phyloP scores from a whole-genome alignment of 331 rosid genomes.

The Spiraea crenata region DNA sequence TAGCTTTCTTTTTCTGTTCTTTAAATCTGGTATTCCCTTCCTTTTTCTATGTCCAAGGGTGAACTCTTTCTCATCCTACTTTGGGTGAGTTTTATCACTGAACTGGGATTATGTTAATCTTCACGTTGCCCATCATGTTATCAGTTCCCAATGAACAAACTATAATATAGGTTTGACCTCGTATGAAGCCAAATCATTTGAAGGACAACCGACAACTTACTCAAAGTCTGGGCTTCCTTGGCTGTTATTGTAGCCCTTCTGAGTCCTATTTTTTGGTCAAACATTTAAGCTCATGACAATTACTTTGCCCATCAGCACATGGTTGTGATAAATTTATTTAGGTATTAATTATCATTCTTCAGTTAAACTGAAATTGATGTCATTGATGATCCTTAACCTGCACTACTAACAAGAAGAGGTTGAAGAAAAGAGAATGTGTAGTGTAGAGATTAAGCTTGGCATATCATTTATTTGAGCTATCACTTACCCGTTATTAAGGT shows the following conservation, averaged over 20 bases:
- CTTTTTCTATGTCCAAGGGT: neutral
- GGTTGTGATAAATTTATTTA: neutral
- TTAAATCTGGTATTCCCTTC: neutral
- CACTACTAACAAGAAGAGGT: neutral
- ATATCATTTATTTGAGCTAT: neutral
- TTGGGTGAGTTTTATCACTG: neutral
- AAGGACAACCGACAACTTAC: neutral
- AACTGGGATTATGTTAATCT: constrained; percentile 3
- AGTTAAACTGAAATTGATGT: too few relatives aligned
- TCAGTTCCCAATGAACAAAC: neutral
- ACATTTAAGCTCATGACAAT: neutral
- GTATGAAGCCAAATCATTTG: too few relatives aligned
- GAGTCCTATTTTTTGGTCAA: neutral
- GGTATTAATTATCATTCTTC: neutral
- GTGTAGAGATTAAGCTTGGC: neutral
- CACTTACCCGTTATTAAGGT: neutral
- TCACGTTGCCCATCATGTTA: neutral
- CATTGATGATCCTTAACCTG: too few relatives aligned
- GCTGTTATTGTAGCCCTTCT: neutral
- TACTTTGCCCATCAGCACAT: neutral
- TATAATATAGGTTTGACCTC: constrained; percentile 8
- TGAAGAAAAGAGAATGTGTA: neutral
- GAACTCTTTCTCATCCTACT: neutral
- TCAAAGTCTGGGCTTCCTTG: neutral
- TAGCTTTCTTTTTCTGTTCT: neutral